Evolutionary conservation across 805 yeast genomes (phyloP), one percentile per base, ranked within the genome.

Genomic region (Zygosaccharomyces rouxii): DNA sequence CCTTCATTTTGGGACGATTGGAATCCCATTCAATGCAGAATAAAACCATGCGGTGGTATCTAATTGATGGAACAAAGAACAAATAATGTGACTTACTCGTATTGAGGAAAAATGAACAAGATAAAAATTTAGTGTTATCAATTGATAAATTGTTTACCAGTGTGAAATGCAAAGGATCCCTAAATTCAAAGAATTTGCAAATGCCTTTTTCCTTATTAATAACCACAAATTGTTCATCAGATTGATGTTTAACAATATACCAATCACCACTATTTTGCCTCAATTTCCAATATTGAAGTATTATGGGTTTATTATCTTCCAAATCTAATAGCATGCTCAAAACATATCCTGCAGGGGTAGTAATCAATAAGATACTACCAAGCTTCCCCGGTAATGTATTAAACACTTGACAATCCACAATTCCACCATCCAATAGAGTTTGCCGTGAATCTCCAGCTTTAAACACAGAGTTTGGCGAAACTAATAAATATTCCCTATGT

Each of bases 21-120:
- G 26, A 33, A 29, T 56, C 61, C 67, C 67, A 64, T 38, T 64
- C 67, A 11, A 61, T 53, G 38, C 61, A 54, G 33, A 60, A 50
- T 35, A 57, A 56, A 2, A 55, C 60, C 11, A 62, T 42, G 22
- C 65, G 54, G 10, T 53, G 51, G 25, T 44, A 50, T 14, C 53
- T 47, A 10, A 51, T 23, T 2, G 60, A 47, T 10, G 63, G 51
- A 13, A 59, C 42, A 33, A 63, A 62, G 2, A 62, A 38, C 33
- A 58, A 45, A 22, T 46, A 47, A 49, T 59, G 55, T 4, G 46
- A 38, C 3, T 46, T 35, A 11, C 42, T 29, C 31, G 28, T 7
- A 38, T 49, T 52, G 11, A 50, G 54, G n/a, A 62, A 55, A 44
- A 60, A 63, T 1, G 48, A 25, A 25, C 56, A 48, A 6, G 51